phyloP scores from a whole-genome alignment of 2,329 filamentous ascomycete genomes.

The Knoxdaviesia capensis region DNA sequence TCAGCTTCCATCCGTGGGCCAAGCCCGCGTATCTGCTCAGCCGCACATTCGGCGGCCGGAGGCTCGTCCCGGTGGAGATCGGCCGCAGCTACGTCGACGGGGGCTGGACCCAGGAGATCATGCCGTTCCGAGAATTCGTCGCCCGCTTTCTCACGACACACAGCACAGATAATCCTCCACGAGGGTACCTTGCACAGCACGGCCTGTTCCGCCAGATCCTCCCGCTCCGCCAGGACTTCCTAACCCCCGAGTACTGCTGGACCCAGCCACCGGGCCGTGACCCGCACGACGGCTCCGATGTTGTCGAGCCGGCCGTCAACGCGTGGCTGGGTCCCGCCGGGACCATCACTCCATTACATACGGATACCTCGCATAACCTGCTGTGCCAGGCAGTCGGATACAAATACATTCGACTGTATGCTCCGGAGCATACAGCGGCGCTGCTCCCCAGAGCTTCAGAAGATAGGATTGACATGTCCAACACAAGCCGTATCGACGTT shows the following conservation, averaged over 20 bases:
- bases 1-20: constrained; percentile 47
- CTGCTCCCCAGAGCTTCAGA: constrained; percentile 44
- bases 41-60: constrained; percentile 52
- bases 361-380: constrained; percentile 85
- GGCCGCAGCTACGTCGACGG: constrained; percentile 75
- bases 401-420: constrained; percentile 84
- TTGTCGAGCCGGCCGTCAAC: constrained; percentile 44
- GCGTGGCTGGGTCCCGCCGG: constrained; percentile 81
- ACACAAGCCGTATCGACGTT: constrained; percentile 67
- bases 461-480: constrained; percentile 72
- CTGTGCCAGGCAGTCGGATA: constrained; percentile 72
- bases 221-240: constrained; percentile 51
- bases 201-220: constrained; percentile 73
- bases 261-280: constrained; percentile 39
- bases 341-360: constrained; percentile 85
- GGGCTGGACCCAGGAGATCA: constrained; percentile 65
- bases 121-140: constrained; percentile 56
- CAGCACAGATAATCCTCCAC: constrained; percentile 8
- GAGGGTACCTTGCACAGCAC: constrained; percentile 82
- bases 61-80: constrained; percentile 71
- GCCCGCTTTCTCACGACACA: constrained; percentile 13
- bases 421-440: constrained; percentile 35
- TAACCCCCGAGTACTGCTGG: constrained; percentile 71
- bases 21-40: constrained; percentile 54
- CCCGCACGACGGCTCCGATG: constrained; percentile 16